A percentile compares a stretch with the other conserved stretches of the same genome.
Evolutionary conservation across 2,329 filamentous ascomycete genomes (phyloP).

Genomic region (Westerdykella ornata): DNA sequence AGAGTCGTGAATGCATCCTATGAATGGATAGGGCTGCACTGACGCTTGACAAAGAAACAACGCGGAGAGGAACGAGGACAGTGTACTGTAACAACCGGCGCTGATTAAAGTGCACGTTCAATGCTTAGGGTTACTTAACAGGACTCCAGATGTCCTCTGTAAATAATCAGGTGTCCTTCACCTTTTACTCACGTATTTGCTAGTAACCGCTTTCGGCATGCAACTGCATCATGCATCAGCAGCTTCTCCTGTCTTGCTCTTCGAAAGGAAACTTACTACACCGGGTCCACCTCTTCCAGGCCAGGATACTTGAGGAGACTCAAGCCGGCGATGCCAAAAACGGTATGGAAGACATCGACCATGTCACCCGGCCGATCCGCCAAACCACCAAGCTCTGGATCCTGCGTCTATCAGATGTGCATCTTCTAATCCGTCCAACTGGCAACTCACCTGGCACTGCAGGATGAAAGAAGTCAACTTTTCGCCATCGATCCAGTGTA

Average conservation of each 20-base stretch:
- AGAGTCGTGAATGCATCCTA: too few relatives aligned
- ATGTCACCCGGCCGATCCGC: slow-evolving; percentile 87
- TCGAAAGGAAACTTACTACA: slow-evolving; percentile 57
- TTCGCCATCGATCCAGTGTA: slow-evolving; percentile 87
- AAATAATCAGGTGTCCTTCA: too few relatives aligned
- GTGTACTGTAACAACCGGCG: too few relatives aligned
- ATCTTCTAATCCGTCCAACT: background rate
- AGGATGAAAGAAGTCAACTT: slow-evolving; percentile 78
- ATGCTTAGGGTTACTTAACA: too few relatives aligned
- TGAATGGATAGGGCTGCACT: too few relatives aligned
- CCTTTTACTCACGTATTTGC: slow-evolving; percentile 25
- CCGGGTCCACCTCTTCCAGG: slow-evolving; percentile 73
- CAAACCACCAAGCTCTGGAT: slow-evolving; percentile 74
- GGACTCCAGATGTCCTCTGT: too few relatives aligned
- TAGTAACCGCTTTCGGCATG: slow-evolving; percentile 37
- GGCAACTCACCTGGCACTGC: slow-evolving; percentile 59
- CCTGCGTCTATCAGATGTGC: slow-evolving; percentile 39
- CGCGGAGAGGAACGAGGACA: too few relatives aligned
- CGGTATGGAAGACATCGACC: slow-evolving; percentile 95
- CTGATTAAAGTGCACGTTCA: too few relatives aligned
- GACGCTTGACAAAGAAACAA: too few relatives aligned
- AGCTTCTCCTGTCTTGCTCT: background rate
- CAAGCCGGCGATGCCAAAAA: slow-evolving; percentile 81
- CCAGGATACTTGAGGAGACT: slow-evolving; percentile 74
- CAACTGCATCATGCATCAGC: slow-evolving; percentile 25